Evolutionary conservation across 495 filamentous ascomycete genomes (phyloP).

Genomic region (Podospora comata): DNA sequence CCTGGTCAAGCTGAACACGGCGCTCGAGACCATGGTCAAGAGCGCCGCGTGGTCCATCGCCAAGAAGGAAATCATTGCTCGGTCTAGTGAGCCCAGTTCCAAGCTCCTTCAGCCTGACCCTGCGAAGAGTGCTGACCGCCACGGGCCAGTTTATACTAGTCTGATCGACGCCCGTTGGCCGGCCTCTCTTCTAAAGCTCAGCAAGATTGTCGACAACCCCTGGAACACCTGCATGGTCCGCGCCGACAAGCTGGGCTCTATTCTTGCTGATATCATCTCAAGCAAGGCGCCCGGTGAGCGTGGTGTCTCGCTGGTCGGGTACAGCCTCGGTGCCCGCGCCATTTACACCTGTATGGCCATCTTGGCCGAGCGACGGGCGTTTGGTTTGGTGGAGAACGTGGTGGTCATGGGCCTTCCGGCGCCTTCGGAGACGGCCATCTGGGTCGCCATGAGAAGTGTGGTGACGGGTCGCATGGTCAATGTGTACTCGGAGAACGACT

Average conservation of each 20-base stretch:
- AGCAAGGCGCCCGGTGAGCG: slow-evolving; percentile 86
- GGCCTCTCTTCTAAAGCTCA: slow-evolving; percentile 69
- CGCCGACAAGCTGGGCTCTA: slow-evolving; percentile 80
- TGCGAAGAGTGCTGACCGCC: slow-evolving; percentile 38
- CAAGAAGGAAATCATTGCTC: slow-evolving; percentile 66
- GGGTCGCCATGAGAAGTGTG: slow-evolving; percentile 55
- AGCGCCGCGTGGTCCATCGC: slow-evolving; percentile 74
- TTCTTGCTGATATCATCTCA: slow-evolving; percentile 84
- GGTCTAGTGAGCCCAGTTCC: slow-evolving; percentile 38
- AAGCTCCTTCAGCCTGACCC: slow-evolving; percentile 5
- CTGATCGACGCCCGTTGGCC: slow-evolving; percentile 74
- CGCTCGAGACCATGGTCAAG: slow-evolving; percentile 69
- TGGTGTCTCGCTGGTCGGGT: slow-evolving; percentile 83
- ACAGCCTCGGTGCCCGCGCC: slow-evolving; percentile 83
- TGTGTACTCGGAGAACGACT: slow-evolving; percentile 58
- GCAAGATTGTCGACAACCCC: slow-evolving; percentile 81
- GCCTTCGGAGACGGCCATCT: slow-evolving; percentile 54
- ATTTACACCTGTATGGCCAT: slow-evolving; percentile 78
- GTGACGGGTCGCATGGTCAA: slow-evolving; percentile 57
- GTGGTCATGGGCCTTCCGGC: slow-evolving; percentile 80
- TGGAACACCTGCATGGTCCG: slow-evolving; percentile 79
- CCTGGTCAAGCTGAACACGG: slow-evolving; percentile 70
- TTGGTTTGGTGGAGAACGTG: slow-evolving; percentile 82
- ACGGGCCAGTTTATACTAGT: slow-evolving; percentile 61
- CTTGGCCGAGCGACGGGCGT: slow-evolving; percentile 72